Conservation (phyloP, 768 basidiomycete species). For the Aureoboletus auriporus region DNA sequence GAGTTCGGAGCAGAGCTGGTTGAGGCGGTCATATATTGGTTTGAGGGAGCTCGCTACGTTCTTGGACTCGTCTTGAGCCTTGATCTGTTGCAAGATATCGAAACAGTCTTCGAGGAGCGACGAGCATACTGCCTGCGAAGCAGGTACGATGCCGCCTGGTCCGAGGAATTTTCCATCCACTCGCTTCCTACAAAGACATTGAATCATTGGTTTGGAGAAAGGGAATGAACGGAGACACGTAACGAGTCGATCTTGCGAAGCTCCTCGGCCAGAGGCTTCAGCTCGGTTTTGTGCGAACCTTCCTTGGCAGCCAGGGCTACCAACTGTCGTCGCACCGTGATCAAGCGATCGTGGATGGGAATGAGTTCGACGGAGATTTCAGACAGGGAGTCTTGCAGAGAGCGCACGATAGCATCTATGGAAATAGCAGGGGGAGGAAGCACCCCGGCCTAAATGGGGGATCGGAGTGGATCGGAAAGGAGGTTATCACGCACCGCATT, state of each 20-base stretch:
- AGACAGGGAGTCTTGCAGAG: slow-evolving; percentile 80
- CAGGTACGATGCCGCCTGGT: slow-evolving; percentile 83
- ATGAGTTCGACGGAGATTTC: slow-evolving; percentile 87
- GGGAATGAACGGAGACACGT: slow-evolving; percentile 45
- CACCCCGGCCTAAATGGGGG: not conserved
- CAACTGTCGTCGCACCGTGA: slow-evolving; percentile 84
- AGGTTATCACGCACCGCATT: slow-evolving; percentile 65
- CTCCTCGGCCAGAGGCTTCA: slow-evolving; percentile 89
- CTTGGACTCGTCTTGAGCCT: slow-evolving; percentile 86
- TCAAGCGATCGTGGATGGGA: slow-evolving; percentile 85
- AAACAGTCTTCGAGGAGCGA: slow-evolving; percentile 96
- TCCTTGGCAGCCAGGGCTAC: slow-evolving; percentile 86
- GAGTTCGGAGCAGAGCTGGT: slow-evolving; percentile 79
- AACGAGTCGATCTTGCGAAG: slow-evolving; percentile 95
- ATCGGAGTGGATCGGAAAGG: slow-evolving; percentile 5
- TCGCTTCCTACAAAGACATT: slow-evolving; percentile 56
- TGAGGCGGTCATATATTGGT: slow-evolving; percentile 90
- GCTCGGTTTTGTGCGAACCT: slow-evolving; percentile 77
- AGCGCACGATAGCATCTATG: slow-evolving; percentile 69
- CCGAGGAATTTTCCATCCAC: slow-evolving; percentile 96
- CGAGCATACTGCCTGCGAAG: slow-evolving; percentile 87
- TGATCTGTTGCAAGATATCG: slow-evolving; percentile 92
- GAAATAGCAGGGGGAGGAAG: not conserved
- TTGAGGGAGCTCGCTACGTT: slow-evolving; percentile 82
- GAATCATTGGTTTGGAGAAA: slow-evolving; percentile 14